Percentiles rank a stretch among this genome's conserved stretches.
Evolutionary conservation across 148 eudicot genomes (phyloP).

Genomic region (Gaultheria prostrata): DNA sequence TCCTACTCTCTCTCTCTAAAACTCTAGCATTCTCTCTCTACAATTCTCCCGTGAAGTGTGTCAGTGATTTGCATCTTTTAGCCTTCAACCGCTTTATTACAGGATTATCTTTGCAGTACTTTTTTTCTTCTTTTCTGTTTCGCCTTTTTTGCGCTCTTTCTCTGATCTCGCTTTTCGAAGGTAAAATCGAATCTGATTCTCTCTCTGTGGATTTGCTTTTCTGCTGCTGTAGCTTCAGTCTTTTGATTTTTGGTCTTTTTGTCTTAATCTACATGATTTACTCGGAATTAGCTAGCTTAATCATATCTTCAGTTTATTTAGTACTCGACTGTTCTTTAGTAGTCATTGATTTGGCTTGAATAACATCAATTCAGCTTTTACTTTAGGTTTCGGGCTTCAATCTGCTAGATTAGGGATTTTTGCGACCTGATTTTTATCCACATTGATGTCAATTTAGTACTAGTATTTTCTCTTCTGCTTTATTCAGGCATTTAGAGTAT

Average conservation of each 20-base stretch:
- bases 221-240: background rate
- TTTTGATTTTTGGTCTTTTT: background rate
- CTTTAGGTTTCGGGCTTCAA: slow-evolving; percentile 5
- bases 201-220: slow-evolving; percentile 12
- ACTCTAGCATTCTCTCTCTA: background rate
- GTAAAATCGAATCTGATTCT: slow-evolving; percentile 14
- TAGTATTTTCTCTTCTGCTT: background rate
- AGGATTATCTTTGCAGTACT: background rate
- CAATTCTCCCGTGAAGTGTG: background rate
- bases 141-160: slow-evolving; percentile 11
- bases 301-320: background rate
- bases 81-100: background rate
- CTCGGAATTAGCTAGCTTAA: background rate
- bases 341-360: background rate
- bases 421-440: background rate
- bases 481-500: background rate
- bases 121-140: background rate
- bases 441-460: background rate
- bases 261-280: background rate
- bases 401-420: background rate
- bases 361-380: background rate
- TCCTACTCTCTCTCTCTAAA: background rate
- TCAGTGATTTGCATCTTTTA: slow-evolving; percentile 15
- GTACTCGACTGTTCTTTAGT: background rate
- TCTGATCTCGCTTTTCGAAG: slow-evolving; percentile 28